Conservation (phyloP, 345 rosid genomes). For the Melaleuca quinquenervia region DNA sequence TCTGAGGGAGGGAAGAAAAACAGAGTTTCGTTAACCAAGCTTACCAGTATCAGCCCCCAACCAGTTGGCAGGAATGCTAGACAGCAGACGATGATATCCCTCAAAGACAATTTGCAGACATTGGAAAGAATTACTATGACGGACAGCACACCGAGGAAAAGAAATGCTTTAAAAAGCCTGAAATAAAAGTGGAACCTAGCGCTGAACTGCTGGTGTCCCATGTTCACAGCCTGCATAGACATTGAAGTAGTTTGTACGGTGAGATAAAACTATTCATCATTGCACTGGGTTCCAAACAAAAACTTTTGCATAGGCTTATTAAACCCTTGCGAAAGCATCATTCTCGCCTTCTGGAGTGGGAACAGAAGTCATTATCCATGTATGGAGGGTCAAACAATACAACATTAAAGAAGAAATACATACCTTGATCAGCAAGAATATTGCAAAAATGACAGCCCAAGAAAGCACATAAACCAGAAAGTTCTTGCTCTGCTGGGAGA, state of each 20-base stretch:
- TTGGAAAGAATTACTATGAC: constrained; percentile 55
- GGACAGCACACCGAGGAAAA: constrained; percentile 61
- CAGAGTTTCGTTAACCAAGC: neutral
- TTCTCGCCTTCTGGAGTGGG: neutral
- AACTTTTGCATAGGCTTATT: neutral
- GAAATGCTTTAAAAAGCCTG: constrained; percentile 73
- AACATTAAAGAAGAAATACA: neutral
- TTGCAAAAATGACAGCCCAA: constrained; percentile 80
- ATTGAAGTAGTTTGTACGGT: neutral
- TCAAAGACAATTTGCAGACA: constrained; percentile 57
- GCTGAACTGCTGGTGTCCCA: constrained; percentile 80
- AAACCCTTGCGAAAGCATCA: neutral
- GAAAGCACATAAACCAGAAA: constrained; percentile 84
- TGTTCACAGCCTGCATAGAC: constrained; percentile 65
- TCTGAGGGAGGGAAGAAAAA: neutral
- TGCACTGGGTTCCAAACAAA: neutral
- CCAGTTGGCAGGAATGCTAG: constrained; percentile 91
- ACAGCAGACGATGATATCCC: constrained; percentile 71
- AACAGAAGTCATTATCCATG: neutral
- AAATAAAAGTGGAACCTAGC: constrained; percentile 57
- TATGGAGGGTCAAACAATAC: neutral
- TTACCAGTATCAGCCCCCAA: constrained; percentile 94
- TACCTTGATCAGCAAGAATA: constrained; percentile 81
- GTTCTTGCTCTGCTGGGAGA: constrained; percentile 70
- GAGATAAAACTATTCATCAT: neutral